Conservation (phyloP, 306 rosid genomes). For the Acacia acuminata region DNA sequence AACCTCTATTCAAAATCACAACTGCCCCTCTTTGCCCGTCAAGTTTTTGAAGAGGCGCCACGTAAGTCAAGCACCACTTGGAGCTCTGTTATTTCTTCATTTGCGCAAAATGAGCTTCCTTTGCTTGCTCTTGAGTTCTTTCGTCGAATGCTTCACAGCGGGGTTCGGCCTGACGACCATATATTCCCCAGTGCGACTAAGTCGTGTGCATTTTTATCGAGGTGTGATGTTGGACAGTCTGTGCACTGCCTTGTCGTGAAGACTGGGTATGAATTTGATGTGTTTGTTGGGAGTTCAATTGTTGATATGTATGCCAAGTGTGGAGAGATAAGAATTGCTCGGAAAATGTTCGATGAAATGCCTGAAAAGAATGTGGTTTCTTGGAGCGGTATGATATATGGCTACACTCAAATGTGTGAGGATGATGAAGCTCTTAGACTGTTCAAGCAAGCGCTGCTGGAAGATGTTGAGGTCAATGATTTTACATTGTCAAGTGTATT, state of each 20-base stretch:
- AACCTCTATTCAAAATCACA: constrained; percentile 76
- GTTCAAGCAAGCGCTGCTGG: constrained; percentile 57
- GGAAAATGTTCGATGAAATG: constrained; percentile 71
- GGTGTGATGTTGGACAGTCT: constrained; percentile 45
- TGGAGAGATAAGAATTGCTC: constrained; percentile 45
- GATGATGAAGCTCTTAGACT: constrained; percentile 65
- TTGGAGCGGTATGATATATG: constrained; percentile 88
- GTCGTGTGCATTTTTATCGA: constrained; percentile 57
- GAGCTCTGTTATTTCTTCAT: constrained; percentile 79
- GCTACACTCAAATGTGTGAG: constrained; percentile 62
- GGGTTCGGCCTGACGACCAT: constrained; percentile 61
- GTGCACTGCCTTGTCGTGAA: constrained; percentile 61
- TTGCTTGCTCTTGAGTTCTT: constrained; percentile 54
- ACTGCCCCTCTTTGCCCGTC: constrained; percentile 52
- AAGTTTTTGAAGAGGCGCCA: constrained; percentile 52
- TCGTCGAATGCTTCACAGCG: constrained; percentile 61
- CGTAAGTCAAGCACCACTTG: constrained; percentile 63
- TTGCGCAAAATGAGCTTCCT: constrained; percentile 79
- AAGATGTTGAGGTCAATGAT: constrained; percentile 63
- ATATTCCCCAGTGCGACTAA: constrained; percentile 70
- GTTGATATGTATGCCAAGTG: constrained; percentile 78
- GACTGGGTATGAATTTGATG: constrained; percentile 50
- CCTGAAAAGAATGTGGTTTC: constrained; percentile 75
- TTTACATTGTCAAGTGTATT: constrained; percentile 79
- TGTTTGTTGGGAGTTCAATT: constrained; percentile 74